Percentiles rank a stretch among this genome's conserved stretches.
Conservation (phyloP, 23 red algal genomes). For the Agarophyton chilense region DNA sequence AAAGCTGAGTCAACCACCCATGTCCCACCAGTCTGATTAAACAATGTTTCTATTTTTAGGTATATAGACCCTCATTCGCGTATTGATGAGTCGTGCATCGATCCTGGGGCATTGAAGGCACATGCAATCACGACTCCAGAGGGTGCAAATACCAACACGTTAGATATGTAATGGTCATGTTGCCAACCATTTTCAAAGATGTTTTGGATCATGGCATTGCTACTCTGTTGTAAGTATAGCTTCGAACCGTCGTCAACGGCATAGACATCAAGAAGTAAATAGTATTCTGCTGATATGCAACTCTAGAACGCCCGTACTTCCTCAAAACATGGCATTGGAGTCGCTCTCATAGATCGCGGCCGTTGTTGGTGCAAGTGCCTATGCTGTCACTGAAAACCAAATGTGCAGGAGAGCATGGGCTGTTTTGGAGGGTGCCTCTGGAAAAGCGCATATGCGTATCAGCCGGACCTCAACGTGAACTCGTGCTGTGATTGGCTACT, state of each 20-base stretch:
- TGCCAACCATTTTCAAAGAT: background rate
- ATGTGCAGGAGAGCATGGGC: too few relatives aligned
- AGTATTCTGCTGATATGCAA: background rate
- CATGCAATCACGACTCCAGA: background rate
- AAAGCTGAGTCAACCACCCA: conserved; percentile 26
- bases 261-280: background rate
- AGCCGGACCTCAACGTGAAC: too few relatives aligned
- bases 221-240: background rate
- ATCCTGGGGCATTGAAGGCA: conserved; percentile 8
- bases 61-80: background rate
- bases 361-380: too few relatives aligned
- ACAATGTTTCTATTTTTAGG: background rate
- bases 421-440: too few relatives aligned
- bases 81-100: conserved; percentile 45
- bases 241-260: background rate
- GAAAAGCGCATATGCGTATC: too few relatives aligned
- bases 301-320: too few relatives aligned
- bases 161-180: conserved; percentile 16
- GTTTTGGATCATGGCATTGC: conserved; percentile 7
- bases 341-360: too few relatives aligned
- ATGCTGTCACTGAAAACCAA: too few relatives aligned
- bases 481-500: too few relatives aligned
- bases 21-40: background rate
- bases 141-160: background rate
- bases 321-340: too few relatives aligned